Evolutionary conservation across 257 asterid genomes (phyloP).

Genomic region (Henckelia pumila): DNA sequence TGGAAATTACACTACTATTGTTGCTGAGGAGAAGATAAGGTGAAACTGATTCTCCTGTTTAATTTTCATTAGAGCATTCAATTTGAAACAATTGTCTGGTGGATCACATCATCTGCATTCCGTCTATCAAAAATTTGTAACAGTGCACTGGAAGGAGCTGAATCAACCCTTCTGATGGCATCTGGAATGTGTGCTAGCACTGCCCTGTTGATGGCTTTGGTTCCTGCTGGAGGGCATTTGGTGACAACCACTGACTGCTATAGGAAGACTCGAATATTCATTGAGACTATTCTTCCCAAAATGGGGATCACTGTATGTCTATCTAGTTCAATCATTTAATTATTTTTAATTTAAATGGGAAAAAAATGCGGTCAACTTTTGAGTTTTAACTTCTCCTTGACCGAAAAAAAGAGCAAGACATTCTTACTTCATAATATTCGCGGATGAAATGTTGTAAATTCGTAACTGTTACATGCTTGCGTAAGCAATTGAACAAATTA

Average conservation of each 20-base stretch:
- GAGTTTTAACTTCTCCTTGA: not conserved
- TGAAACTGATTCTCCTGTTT: constrained; percentile 22
- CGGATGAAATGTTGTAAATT: not conserved
- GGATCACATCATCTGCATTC: constrained; percentile 11
- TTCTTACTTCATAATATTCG: not conserved
- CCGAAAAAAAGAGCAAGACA: not conserved
- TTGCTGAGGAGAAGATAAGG: constrained; percentile 89
- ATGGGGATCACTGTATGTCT: constrained; percentile 81
- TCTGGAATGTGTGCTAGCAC: constrained; percentile 97
- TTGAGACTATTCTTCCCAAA: constrained; percentile 80
- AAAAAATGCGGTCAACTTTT: constrained; percentile 11
- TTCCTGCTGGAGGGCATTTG: constrained; percentile 93
- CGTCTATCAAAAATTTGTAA: constrained; percentile 26
- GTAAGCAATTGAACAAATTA: not conserved
- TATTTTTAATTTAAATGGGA: not conserved
- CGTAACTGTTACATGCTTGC: not conserved
- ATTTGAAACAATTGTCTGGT: constrained; percentile 18
- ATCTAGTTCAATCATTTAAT: constrained; percentile 25
- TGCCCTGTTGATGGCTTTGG: constrained; percentile 74
- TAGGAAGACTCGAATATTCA: constrained; percentile 80
- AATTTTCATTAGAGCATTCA: constrained; percentile 8
- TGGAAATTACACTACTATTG: constrained; percentile 85
- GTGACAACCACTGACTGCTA: constrained; percentile 95
- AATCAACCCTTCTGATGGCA: constrained; percentile 71
- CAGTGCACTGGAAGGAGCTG: constrained; percentile 98